These are phyloP conservation scores for Davidsoniella eucalypti DNA, from an alignment of 2,329 filamentous ascomycete genomes.

Conservation along the genomic window DNA sequence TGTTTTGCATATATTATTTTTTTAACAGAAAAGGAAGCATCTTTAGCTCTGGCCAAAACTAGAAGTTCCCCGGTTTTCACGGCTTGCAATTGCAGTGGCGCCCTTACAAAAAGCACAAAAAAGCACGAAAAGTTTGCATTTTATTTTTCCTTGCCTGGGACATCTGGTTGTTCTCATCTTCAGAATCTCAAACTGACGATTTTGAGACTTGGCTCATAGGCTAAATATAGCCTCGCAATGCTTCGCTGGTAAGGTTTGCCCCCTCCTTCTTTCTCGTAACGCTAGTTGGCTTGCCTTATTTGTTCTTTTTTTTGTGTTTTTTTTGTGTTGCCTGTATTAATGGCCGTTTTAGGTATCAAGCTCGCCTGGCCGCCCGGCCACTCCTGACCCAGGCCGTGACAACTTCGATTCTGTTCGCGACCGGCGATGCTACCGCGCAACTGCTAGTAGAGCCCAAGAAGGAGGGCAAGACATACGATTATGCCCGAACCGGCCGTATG, in stretches of 20 bases:
- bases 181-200: no score
- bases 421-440: conserved; percentile 81
- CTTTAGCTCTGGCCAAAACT: no score
- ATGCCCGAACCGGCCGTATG: conserved; percentile 60
- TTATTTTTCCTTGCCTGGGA: no score
- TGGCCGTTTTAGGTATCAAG: conserved; percentile 55
- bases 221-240: not conserved
- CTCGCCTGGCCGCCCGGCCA: conserved; percentile 61
- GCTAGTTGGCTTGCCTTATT: not conserved
- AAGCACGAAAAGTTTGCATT: no score
- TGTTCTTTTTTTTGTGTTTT: not conserved
- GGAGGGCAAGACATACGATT: conserved; percentile 48
- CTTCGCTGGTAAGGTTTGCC: conserved; percentile 3
- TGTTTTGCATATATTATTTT: no score
- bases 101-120: no score
- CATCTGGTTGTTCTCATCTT: no score
- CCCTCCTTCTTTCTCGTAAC: not conserved
- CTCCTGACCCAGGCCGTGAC: conserved; percentile 82
- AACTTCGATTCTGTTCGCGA: conserved; percentile 80
- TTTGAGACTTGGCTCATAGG: no score
- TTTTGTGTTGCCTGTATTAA: not conserved
- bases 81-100: no score
- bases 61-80: no score
- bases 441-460: conserved; percentile 76
- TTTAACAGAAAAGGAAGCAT: no score